Evolutionary conservation across 257 asterid species (phyloP).

Genomic region (Solanum microdontum): DNA sequence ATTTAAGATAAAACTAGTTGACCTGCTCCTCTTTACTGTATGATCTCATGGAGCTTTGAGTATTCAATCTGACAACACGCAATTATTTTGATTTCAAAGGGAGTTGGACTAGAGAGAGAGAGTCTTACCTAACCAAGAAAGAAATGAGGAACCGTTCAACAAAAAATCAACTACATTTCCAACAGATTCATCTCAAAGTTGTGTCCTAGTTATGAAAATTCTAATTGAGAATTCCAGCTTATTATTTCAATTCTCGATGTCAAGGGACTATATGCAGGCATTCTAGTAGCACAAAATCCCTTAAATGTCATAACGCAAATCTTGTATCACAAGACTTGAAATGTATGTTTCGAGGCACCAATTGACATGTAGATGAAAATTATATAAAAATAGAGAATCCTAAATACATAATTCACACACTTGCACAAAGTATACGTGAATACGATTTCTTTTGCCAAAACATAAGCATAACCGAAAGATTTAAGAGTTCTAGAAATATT

Average conservation of each 20-base stretch:
- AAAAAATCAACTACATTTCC: slow-evolving; percentile 8
- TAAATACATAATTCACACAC: not conserved
- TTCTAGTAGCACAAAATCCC: not conserved
- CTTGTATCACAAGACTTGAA: not conserved
- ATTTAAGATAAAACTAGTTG: not conserved
- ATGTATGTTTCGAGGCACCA: not conserved
- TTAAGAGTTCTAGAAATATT: not conserved
- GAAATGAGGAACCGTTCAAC: slow-evolving; percentile 64
- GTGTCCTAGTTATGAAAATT: not conserved
- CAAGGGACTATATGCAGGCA: not conserved
- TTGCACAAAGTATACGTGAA: not conserved
- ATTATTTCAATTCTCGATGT: not conserved
- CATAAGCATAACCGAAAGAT: not conserved
- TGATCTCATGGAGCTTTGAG: not conserved
- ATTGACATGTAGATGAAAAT: not conserved
- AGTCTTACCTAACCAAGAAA: slow-evolving; percentile 38
- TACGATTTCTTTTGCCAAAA: not conserved
- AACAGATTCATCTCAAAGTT: not conserved
- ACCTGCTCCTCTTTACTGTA: slow-evolving; percentile 4
- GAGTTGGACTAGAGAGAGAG: not conserved
- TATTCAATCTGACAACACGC: not conserved
- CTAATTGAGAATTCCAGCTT: not conserved
- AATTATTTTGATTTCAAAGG: not conserved
- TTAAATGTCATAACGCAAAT: not conserved
- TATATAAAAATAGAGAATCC: not conserved